These are phyloP conservation scores for Microsporum canis DNA, from an alignment of 2,329 filamentous ascomycete species.

Conservation along the genomic window DNA sequence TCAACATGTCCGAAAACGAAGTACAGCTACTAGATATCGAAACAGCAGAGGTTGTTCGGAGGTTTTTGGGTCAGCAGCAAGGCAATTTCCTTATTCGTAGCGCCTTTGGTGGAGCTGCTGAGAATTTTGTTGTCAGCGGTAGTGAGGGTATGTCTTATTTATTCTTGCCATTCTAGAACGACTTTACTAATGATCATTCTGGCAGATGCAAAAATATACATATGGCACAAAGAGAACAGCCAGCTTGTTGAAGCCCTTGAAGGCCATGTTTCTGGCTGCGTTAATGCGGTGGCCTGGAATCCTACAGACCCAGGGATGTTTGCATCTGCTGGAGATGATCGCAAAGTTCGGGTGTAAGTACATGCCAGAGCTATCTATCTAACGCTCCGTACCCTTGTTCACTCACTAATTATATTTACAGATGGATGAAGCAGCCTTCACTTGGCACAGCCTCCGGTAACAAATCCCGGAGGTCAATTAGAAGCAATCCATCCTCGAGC, in stretches of 20 bases:
- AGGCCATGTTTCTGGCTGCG: slow-evolving; percentile 58
- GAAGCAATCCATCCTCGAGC: slow-evolving; percentile 1
- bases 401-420: neutral
- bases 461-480: slow-evolving; percentile 1
- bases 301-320: slow-evolving; percentile 72
- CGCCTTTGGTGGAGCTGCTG: slow-evolving; percentile 75
- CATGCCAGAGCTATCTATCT: neutral
- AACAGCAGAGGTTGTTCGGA: slow-evolving; percentile 58
- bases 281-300: slow-evolving; percentile 85
- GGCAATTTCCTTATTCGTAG: slow-evolving; percentile 70
- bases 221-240: slow-evolving; percentile 84
- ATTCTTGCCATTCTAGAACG: neutral
- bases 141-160: slow-evolving; percentile 58
- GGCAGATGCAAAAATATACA: slow-evolving; percentile 58
- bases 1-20: slow-evolving; percentile 68
- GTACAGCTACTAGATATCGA: slow-evolving; percentile 69
- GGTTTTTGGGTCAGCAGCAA: slow-evolving; percentile 64
- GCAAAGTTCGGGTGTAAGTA: slow-evolving; percentile 70
- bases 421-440: slow-evolving; percentile 5
- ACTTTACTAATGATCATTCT: neutral
- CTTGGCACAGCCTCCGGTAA: neutral
- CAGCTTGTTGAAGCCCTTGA: slow-evolving; percentile 62
- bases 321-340: slow-evolving; percentile 83
- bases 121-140: slow-evolving; percentile 83
- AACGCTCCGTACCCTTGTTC: neutral